Base-by-base conservation (phyloP, 1,139 yeast species). In the Trichomonascaceae sp. region DNA sequence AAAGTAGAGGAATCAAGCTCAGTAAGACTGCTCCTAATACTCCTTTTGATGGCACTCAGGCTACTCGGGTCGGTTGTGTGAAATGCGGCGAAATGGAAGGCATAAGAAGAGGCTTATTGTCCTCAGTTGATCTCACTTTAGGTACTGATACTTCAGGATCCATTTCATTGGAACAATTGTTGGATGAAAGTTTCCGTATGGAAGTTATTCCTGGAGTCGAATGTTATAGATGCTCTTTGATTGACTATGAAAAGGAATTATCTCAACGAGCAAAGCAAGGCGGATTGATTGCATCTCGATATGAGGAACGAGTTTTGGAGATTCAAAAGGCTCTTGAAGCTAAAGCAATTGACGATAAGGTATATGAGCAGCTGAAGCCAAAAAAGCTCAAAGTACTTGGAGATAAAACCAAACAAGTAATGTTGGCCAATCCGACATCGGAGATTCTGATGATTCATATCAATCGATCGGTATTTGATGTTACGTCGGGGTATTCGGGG, bases 1-100 rank as follows among this genome's bases (percentile, higher is more conserved):
- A 61, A 27, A 36, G 18, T 24, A 30, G 22, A n/a, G 41, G 41
- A 15, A 47, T 43, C 36, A 46, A 27, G 19, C 44, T 38, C 32
- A 41, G 47, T 24, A 27, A 47, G 22, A 56, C 51, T 43, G 45
- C 53, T 13, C 41, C 50, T 12, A 47, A 57, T 50, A 52, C 48
- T 0, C 97, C 97, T 0, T 90, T 90, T 18, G 97, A 90, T 72
- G 97, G 97, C 2, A 73, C 87, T 2, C 81, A 85, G 24, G 93
- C 88, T 1, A 95, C 87, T 64, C 77, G 96, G 64, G 89, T 90
- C 53, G 96, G 96, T 0, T 90, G 97, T 68, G 76, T 87, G 50
- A 77, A 79, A 17, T 90, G 97, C 75, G 96, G 96, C 56, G 97
- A 90, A 66, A 87, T 84, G 68, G 96, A 96, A 51, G 97, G 97